These are phyloP conservation scores for Aspergillus sp. DNA, from an alignment of 2,329 filamentous ascomycete species.

Conservation along the genomic window DNA sequence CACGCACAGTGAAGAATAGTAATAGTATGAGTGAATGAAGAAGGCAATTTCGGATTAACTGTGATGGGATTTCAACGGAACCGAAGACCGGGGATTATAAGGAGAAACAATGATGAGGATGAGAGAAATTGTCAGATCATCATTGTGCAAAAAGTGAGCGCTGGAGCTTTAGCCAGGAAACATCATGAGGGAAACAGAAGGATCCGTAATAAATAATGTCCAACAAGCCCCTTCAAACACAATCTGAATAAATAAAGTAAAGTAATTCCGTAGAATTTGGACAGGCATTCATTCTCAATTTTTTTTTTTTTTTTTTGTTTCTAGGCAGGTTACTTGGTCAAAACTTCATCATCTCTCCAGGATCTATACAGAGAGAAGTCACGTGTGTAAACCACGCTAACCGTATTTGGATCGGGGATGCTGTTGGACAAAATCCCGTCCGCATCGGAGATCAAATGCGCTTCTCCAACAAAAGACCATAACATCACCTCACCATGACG, in stretches of 20 bases:
- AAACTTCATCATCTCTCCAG: neutral
- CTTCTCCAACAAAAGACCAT: conserved; percentile 22
- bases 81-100: neutral
- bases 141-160: neutral
- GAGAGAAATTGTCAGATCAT: neutral
- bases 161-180: neutral
- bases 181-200: neutral
- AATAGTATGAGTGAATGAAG: neutral
- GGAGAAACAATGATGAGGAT: neutral
- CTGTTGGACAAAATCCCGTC: conserved; percentile 34
- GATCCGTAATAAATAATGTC: neutral
- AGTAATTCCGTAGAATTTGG: no score
- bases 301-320: neutral
- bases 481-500: conserved; percentile 54
- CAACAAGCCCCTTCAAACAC: no score
- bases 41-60: neutral
- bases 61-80: neutral
- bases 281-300: neutral
- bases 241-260: no score
- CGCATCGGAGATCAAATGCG: conserved; percentile 25
- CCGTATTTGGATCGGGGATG: conserved; percentile 16
- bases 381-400: conserved; percentile 20
- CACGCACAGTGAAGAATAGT: neutral
- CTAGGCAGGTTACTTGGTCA: neutral
- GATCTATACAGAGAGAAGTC: conserved; percentile 14